Base-by-base conservation (phyloP, 352 stramenopile species). In the Globisporangium viniferum region DNA sequence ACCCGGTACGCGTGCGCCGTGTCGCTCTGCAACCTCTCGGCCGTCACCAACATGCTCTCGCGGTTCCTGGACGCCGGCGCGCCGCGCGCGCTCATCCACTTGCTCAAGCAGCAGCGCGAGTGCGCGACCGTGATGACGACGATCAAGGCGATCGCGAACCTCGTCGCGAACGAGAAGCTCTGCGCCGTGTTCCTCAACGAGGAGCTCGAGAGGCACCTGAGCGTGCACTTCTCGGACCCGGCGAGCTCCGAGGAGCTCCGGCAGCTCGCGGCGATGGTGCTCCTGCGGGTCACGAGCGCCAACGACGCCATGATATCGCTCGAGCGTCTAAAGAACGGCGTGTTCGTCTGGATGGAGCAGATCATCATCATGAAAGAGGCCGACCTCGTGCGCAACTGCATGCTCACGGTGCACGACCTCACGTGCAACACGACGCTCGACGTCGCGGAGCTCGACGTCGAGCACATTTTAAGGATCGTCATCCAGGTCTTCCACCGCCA, bases 271-370 rank as follows among this genome's bases (percentile, higher is more conserved):
- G 84, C 86, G 10, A 92, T 92, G 82, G 77, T 91, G 46, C 62
- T 94, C 2, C 67, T 94, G 27, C 75, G 84, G 10, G 80, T 90
- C 44, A 89, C 86, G 5, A 92, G 86, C 55, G 79, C 82, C 18
- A 91, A 91, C 62, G 83, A 92, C 53, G 80, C 82, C 0, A 65
- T 91, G 59, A 80, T 91, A 64, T 89, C 81, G 15, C 69, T 83
- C 0, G 86, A 92, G n/a, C 79, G 77, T 60, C 60, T 90, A 5
- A 88, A 86, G 53, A 67, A 78, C 44, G 81, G 79, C 15, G 82
- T 90, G 54, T 83, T 92, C 10, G 72, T 88, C 4, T 92, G 84
- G 84, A 91, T 91, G 84, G 82, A 92, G 63, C 80, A 92, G 69
- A 92, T 92, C 64, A 89, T 91, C 53, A 69, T 76, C 51, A 92